phyloP scores from a whole-genome alignment of 768 basidiomycete species.

The Cystofilobasidium ferigula region DNA sequence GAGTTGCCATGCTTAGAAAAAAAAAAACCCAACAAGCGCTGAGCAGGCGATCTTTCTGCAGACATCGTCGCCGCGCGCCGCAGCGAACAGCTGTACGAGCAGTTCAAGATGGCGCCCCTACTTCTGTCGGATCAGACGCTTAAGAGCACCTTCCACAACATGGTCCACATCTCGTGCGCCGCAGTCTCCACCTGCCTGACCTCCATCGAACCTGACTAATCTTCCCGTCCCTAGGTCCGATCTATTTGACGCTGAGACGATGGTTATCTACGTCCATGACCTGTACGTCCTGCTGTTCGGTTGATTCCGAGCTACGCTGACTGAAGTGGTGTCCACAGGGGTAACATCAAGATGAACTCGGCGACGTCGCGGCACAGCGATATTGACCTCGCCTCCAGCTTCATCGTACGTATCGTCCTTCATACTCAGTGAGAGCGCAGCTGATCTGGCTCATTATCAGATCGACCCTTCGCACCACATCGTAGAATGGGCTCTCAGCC shows the following conservation, averaged over 20 bases:
- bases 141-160: slow-evolving; percentile 62
- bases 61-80: slow-evolving; percentile 45
- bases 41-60: slow-evolving; percentile 53
- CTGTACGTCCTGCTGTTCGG: slow-evolving; percentile 48
- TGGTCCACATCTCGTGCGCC: slow-evolving; percentile 84
- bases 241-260: slow-evolving; percentile 56
- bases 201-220: background rate
- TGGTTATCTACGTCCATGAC: slow-evolving; percentile 86
- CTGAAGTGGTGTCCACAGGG: slow-evolving; percentile 44
- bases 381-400: slow-evolving; percentile 67
- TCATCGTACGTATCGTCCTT: slow-evolving; percentile 49
- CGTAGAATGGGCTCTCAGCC: slow-evolving; percentile 56
- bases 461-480: slow-evolving; percentile 36
- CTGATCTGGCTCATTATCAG: background rate
- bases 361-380: slow-evolving; percentile 53
- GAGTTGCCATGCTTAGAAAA: background rate
- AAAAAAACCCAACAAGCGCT: slow-evolving; percentile 5
- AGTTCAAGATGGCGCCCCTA: slow-evolving; percentile 66
- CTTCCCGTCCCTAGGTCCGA: slow-evolving; percentile 48
- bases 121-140: slow-evolving; percentile 57
- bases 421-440: background rate
- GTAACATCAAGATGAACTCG: slow-evolving; percentile 76
- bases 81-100: slow-evolving; percentile 66
- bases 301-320: background rate
- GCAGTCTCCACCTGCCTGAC: slow-evolving; percentile 8